Percentiles rank a stretch among this genome's conserved stretches.
Conservation (phyloP, 768 basidiomycete species). For the Auricularia sp. region DNA sequence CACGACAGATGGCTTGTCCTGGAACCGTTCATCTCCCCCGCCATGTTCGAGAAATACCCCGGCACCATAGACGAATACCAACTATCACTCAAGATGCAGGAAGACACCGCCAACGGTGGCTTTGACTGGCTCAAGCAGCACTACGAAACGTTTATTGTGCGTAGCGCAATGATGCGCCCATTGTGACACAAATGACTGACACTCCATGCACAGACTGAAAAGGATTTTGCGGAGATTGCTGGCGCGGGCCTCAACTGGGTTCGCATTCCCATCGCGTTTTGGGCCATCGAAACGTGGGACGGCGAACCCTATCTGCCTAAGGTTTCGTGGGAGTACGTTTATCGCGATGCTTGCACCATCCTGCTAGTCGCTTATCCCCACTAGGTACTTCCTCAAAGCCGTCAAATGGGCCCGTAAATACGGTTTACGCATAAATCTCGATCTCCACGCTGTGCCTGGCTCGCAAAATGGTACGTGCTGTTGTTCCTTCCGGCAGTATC, state of each 20-base stretch:
- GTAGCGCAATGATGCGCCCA: conserved; percentile 14
- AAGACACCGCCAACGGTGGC: conserved; percentile 59
- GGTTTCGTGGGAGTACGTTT: conserved; percentile 63
- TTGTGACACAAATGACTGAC: conserved; percentile 2
- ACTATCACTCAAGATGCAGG: conserved; percentile 55
- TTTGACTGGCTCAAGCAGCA: conserved; percentile 68
- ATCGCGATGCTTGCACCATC: not conserved
- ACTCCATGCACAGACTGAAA: conserved; percentile 58
- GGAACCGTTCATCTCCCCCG: conserved; percentile 62
- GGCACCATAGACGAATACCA: conserved; percentile 70
- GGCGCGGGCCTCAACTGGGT: conserved; percentile 90
- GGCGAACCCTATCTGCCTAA: conserved; percentile 77
- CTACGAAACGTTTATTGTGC: conserved; percentile 88
- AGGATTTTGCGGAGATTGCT: conserved; percentile 90
- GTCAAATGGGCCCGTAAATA: conserved; percentile 95
- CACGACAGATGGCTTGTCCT: conserved; percentile 47
- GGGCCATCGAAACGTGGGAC: conserved; percentile 78
- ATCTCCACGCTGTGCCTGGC: conserved; percentile 69
- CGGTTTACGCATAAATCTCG: conserved; percentile 86
- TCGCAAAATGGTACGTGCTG: conserved; percentile 61
- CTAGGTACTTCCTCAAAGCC: conserved; percentile 82
- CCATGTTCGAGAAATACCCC: conserved; percentile 61
- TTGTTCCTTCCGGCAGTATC: conserved; percentile 72
- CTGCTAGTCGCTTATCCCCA: conserved; percentile 1
- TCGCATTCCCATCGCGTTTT: conserved; percentile 82